Percentiles rank a stretch among this genome's conserved stretches.
phyloP scores from a whole-genome alignment of 1,139 yeast species.

The Pichia sp. region DNA sequence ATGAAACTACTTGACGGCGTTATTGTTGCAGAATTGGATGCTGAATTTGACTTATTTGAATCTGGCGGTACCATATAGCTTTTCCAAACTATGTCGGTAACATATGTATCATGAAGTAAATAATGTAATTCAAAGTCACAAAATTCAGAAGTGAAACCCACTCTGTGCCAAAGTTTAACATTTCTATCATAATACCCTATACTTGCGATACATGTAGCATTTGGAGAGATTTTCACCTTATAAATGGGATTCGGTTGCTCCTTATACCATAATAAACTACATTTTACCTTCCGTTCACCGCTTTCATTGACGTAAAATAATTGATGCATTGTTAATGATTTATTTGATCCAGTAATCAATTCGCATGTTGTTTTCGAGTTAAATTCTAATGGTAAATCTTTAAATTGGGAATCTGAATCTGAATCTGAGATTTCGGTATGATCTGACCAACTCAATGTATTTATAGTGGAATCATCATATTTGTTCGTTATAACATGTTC shows the following conservation, averaged over 20 bases:
- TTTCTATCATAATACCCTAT: conserved; percentile 56
- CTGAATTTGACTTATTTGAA: conserved; percentile 1
- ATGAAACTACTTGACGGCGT: conserved; percentile 12
- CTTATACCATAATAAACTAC: conserved; percentile 47
- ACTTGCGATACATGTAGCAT: conserved; percentile 61
- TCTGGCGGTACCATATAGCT: conserved; percentile 3
- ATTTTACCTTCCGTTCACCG: conserved; percentile 23
- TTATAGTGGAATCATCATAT: conserved; percentile 36
- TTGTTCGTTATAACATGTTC: conserved; percentile 31
- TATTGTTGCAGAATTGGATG: background rate
- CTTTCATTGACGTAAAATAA: conserved; percentile 22
- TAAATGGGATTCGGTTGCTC: conserved; percentile 53
- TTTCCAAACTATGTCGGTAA: conserved; percentile 55
- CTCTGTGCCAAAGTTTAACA: conserved; percentile 75
- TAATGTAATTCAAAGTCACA: conserved; percentile 68
- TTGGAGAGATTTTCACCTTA: conserved; percentile 51
- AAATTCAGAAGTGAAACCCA: conserved; percentile 60
- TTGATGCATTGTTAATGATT: conserved; percentile 47
- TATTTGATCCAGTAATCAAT: conserved; percentile 52
- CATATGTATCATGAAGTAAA: conserved; percentile 55
- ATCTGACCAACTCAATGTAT: conserved; percentile 63
- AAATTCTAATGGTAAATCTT: conserved; percentile 29
- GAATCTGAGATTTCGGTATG: conserved; percentile 29
- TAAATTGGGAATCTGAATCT: conserved; percentile 23
- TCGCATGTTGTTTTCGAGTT: conserved; percentile 31